These are phyloP conservation scores for Pseudogymnoascus sp. DNA, from an alignment of 2,329 filamentous ascomycete species.

Conservation along the genomic window DNA sequence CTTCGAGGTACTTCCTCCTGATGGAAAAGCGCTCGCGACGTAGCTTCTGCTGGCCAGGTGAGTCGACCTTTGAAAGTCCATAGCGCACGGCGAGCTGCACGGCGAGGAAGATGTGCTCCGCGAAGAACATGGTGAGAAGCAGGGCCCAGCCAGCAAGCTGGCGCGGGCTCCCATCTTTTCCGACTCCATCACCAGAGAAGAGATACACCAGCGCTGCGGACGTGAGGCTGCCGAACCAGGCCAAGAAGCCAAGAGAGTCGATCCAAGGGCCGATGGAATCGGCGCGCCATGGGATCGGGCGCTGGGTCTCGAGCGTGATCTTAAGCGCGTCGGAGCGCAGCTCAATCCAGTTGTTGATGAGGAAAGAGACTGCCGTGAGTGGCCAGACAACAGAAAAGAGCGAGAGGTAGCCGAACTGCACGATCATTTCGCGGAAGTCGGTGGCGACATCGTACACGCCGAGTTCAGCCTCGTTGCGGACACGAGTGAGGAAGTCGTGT, in stretches of 20 bases:
- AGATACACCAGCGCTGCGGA: conserved; percentile 84
- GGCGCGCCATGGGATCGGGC: conserved; percentile 80
- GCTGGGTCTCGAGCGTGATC: conserved; percentile 80
- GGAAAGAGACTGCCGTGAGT: conserved; percentile 78
- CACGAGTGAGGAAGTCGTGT: conserved; percentile 67
- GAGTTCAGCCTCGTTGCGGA: conserved; percentile 75
- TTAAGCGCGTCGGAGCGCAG: conserved; percentile 90
- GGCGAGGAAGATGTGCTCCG: conserved; percentile 83
- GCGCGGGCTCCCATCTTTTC: conserved; percentile 57
- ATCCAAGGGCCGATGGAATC: conserved; percentile 95
- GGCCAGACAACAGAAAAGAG: conserved; percentile 95
- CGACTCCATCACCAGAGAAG: conserved; percentile 64
- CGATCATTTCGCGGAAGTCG: conserved; percentile 89
- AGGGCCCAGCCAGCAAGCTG: conserved; percentile 74
- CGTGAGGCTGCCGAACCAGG: conserved; percentile 86
- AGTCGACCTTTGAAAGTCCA: conserved; percentile 73
- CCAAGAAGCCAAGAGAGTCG: conserved; percentile 76
- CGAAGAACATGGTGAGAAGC: conserved; percentile 72
- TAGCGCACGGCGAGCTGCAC: conserved; percentile 65
- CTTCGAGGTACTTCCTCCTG: conserved; percentile 54
- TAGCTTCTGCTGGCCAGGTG: conserved; percentile 78
- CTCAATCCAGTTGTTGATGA: conserved; percentile 95
- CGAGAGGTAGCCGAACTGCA: conserved; percentile 79
- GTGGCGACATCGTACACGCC: conserved; percentile 81
- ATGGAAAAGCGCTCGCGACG: conserved; percentile 72